A percentile compares a stretch with the other conserved stretches of the same genome.
phyloP scores from a whole-genome alignment of 2,329 filamentous ascomycete genomes.

The Rhexocercosporidium sp. region DNA sequence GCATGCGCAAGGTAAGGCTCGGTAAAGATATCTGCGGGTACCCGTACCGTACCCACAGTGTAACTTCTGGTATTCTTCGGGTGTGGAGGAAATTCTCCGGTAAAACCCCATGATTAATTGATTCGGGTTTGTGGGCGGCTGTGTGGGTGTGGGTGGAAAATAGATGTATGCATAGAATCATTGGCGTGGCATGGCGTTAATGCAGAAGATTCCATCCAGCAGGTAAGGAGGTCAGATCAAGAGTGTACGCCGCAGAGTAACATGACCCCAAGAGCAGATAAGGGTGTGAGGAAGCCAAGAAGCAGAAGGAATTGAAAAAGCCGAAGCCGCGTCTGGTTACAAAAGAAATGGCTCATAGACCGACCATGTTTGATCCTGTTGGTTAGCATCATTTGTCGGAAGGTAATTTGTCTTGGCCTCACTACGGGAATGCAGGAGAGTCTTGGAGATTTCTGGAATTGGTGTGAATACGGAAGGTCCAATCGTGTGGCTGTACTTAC shows the following conservation, averaged over 20 bases:
- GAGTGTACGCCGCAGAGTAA: background rate
- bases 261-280: background rate
- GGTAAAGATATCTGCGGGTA: background rate
- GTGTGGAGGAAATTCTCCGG: constrained; percentile 1
- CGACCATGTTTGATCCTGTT: background rate
- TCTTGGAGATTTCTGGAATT: background rate
- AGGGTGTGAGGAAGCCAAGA: background rate
- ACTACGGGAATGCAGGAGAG: background rate
- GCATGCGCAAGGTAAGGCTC: background rate
- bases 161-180: background rate
- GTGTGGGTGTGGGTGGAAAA: background rate
- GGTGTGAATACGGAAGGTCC: constrained; percentile 1
- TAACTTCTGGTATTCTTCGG: constrained; percentile 11
- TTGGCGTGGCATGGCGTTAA: too few species aligned
- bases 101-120: background rate
- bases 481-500: constrained; percentile 6
- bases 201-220: too few species aligned
- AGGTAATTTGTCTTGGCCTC: background rate
- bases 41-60: background rate
- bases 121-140: background rate
- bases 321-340: background rate
- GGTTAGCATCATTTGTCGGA: too few species aligned
- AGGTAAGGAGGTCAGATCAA: too few species aligned
- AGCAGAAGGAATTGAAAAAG: background rate
- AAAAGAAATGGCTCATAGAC: background rate